phyloP scores from a whole-genome alignment of 73 alveolate genomes.

The Chromera velia region DNA sequence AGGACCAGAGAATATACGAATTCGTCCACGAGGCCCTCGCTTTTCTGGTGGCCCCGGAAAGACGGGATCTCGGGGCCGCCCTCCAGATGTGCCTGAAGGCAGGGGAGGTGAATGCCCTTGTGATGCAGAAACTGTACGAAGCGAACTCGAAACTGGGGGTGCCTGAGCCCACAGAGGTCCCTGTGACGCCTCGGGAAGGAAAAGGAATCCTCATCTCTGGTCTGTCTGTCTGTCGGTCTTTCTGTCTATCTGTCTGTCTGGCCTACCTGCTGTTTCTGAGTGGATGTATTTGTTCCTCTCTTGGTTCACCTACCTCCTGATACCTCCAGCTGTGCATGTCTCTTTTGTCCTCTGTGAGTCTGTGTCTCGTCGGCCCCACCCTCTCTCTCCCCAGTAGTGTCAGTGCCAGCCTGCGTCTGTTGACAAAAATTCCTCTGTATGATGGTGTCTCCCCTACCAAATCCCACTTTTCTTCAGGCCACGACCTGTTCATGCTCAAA shows the following conservation, averaged over 20 bases:
- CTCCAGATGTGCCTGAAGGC: not conserved
- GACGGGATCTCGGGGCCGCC: not conserved
- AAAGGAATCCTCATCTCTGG: not conserved
- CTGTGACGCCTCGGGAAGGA: not conserved
- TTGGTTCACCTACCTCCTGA: not conserved
- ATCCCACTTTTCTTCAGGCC: constrained; percentile 20
- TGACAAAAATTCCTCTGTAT: not conserved
- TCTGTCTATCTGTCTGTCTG: no score
- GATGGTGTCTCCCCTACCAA: not conserved
- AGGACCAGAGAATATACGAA: not conserved
- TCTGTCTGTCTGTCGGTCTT: no score
- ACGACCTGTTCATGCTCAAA: constrained; percentile 3
- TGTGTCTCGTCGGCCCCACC: not conserved
- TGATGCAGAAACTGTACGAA: constrained; percentile 27
- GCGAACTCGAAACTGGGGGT: constrained; percentile 21
- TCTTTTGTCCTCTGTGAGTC: not conserved
- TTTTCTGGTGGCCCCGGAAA: not conserved
- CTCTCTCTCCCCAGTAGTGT: not conserved
- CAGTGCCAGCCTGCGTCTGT: not conserved
- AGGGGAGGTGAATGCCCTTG: constrained; percentile 1
- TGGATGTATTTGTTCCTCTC: not conserved
- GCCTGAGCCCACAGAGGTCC: constrained; percentile 33
- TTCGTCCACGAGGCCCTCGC: constrained; percentile 6
- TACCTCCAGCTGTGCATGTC: not conserved
- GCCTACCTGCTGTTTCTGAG: not conserved